phyloP scores from a whole-genome alignment of 805 yeast genomes.

The Tetrapisispora namnaoensis region DNA sequence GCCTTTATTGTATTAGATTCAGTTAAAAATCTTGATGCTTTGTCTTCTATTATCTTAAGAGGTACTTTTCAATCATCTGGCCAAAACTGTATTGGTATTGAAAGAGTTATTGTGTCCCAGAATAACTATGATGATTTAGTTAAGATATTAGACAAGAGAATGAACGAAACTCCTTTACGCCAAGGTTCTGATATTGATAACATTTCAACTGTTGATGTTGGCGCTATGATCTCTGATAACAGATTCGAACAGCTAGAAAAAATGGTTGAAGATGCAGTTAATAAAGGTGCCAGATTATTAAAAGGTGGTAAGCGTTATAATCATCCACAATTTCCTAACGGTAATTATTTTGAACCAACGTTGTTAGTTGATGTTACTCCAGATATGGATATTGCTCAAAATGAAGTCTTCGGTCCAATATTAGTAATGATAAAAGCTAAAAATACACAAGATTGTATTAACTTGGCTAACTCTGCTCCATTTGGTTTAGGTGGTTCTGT shows the following conservation, averaged over 20 bases:
- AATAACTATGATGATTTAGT: conserved; percentile 56
- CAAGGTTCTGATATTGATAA: conserved; percentile 91
- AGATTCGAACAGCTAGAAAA: conserved; percentile 61
- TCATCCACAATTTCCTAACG: conserved; percentile 93
- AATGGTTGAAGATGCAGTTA: conserved; percentile 63
- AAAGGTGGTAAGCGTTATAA: conserved; percentile 71
- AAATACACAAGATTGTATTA: conserved; percentile 55
- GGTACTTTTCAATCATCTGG: conserved; percentile 97
- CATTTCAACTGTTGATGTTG: conserved; percentile 85
- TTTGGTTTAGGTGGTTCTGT: conserved; percentile 91
- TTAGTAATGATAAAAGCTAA: conserved; percentile 69
- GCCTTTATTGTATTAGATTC: conserved; percentile 82
- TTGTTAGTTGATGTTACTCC: conserved; percentile 71
- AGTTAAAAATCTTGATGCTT: conserved; percentile 39
- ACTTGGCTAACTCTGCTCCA: conserved; percentile 71
- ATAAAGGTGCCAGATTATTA: conserved; percentile 68
- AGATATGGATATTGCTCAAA: conserved; percentile 68
- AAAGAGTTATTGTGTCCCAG: conserved; percentile 78
- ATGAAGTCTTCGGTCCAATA: conserved; percentile 93
- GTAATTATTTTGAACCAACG: conserved; percentile 90
- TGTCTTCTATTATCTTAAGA: conserved; percentile 78
- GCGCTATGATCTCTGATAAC: conserved; percentile 80
- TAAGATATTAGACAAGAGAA: conserved; percentile 44
- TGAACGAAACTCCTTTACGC: conserved; percentile 43
- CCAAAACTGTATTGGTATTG: conserved; percentile 96